Conservation (phyloP, 2,329 filamentous ascomycete species). For the Calonectria naviculata region DNA sequence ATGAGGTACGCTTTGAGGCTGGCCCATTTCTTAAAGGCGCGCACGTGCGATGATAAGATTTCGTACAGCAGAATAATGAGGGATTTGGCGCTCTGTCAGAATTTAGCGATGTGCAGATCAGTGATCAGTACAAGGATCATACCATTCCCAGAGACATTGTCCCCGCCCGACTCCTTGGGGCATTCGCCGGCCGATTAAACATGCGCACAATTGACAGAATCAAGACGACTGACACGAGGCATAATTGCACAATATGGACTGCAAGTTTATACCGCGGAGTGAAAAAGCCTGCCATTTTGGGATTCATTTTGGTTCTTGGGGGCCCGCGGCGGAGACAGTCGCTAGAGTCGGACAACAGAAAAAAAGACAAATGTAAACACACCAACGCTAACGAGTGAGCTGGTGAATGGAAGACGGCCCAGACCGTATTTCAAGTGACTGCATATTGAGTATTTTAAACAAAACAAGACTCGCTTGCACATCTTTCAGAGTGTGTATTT, state of each 20-base stretch:
- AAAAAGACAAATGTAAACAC: not conserved
- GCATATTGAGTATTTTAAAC: not conserved
- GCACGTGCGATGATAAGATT: constrained; percentile 48
- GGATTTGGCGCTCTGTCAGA: constrained; percentile 47
- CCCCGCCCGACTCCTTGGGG: not conserved
- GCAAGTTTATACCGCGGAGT: constrained; percentile 4
- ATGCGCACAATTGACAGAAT: constrained; percentile 7
- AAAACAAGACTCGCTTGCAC: not conserved
- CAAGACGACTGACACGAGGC: not conserved
- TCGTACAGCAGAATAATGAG: constrained; percentile 54
- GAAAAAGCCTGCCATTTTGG: not conserved
- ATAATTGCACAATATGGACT: not conserved
- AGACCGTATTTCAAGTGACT: not conserved
- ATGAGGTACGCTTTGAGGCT: constrained; percentile 54
- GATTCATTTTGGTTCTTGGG: not conserved
- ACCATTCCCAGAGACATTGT: constrained; percentile 22
- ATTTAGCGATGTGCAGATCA: not conserved
- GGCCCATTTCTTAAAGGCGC: constrained; percentile 46
- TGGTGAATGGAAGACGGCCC: not conserved
- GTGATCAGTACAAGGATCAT: not conserved
- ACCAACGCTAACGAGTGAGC: not conserved
- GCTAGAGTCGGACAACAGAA: not conserved
- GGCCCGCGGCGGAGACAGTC: not conserved
- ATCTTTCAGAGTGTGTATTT: not conserved
- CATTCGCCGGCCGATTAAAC: not conserved